Percentiles rank a stretch among this genome's conserved stretches.
Conservation (phyloP, 2,329 filamentous ascomycete genomes). For the Setomelanomma holmii region DNA sequence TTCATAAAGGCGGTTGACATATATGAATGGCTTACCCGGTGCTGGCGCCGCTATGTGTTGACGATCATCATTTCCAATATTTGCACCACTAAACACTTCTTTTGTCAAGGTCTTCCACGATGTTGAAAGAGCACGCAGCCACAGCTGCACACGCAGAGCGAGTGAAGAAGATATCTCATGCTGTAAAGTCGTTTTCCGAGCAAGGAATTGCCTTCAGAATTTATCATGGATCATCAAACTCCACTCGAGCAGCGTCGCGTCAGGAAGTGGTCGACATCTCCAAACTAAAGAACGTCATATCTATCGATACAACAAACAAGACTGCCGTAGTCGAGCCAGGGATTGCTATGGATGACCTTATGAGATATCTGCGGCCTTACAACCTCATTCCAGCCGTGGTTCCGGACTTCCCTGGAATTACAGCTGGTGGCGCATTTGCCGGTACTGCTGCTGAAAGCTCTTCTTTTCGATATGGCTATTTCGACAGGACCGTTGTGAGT, state of each 20-base stretch:
- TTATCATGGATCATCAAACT: conserved; percentile 61
- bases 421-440: conserved; percentile 67
- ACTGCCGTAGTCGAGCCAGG: conserved; percentile 67
- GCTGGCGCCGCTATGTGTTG: no score
- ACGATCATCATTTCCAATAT: no score
- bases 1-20: no score
- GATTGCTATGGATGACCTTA: conserved; percentile 68
- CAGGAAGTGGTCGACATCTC: conserved; percentile 50
- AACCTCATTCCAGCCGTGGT: conserved; percentile 67
- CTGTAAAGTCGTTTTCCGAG: conserved; percentile 13
- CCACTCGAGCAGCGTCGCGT: conserved; percentile 20
- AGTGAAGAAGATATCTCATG: conserved; percentile 11
- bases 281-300: conserved; percentile 52
- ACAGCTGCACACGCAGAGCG: conserved; percentile 10
- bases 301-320: conserved; percentile 48
- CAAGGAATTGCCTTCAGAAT: conserved; percentile 51
- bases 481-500: conserved; percentile 65
- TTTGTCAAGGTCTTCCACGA: background rate
- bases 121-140: background rate
- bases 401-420: conserved; percentile 72
- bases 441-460: conserved; percentile 70
- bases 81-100: background rate
- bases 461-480: conserved; percentile 69
- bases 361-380: conserved; percentile 60
- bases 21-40: no score